Evolutionary conservation across 1,284 basidiomycete genomes (phyloP).

Genomic region (Xanthoconium separans): DNA sequence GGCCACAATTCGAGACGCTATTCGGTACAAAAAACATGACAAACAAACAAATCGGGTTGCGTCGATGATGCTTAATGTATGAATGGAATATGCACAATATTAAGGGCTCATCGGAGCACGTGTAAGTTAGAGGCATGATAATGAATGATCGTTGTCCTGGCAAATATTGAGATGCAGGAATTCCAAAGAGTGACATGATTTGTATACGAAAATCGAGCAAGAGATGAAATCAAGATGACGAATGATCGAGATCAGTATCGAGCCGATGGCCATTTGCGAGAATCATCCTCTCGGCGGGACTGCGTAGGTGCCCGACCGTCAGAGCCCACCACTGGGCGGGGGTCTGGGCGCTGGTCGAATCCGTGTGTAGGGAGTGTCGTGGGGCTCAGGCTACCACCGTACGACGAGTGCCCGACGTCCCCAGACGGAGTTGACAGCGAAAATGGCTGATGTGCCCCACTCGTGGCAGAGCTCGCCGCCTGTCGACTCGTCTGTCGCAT

Average conservation of each 20-base stretch:
- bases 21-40: slow-evolving; percentile 25
- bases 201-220: slow-evolving; percentile 36
- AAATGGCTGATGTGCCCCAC: slow-evolving; percentile 52
- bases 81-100: slow-evolving; percentile 37
- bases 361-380: slow-evolving; percentile 32
- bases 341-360: slow-evolving; percentile 44
- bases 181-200: slow-evolving; percentile 37
- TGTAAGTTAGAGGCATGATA: slow-evolving; percentile 35
- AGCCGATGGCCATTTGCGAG: slow-evolving; percentile 47
- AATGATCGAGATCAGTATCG: slow-evolving; percentile 47
- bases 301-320: slow-evolving; percentile 33
- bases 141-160: slow-evolving; percentile 40
- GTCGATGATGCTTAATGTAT: slow-evolving; percentile 35
- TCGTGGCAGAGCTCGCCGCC: slow-evolving; percentile 42
- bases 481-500: slow-evolving; percentile 74
- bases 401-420: slow-evolving; percentile 30
- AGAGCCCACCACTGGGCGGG: slow-evolving; percentile 32
- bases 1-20: slow-evolving; percentile 23
- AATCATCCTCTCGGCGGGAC: slow-evolving; percentile 41
- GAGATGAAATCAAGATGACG: slow-evolving; percentile 36
- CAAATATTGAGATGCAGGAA: slow-evolving; percentile 34
- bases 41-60: slow-evolving; percentile 24
- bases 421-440: slow-evolving; percentile 43
- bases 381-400: slow-evolving; percentile 36
- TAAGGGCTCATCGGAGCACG: slow-evolving; percentile 32